These are phyloP conservation scores for Globisporangium recalcitrans DNA, from an alignment of 352 stramenopile species.

Conservation along the genomic window DNA sequence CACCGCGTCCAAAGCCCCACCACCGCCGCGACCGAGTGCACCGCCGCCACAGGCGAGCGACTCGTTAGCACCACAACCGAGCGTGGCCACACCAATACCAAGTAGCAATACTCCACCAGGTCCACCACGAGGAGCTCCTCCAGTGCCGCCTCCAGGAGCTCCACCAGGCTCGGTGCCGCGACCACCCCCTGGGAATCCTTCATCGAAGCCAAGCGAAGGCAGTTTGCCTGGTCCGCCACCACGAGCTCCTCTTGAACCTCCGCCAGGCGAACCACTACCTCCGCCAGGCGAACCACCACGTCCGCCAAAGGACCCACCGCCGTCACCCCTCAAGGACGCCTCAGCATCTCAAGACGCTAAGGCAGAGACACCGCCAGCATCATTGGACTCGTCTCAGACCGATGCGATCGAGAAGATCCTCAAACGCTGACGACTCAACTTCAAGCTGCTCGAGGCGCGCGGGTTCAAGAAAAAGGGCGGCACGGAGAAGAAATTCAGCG, in stretches of 20 bases:
- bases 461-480: slow-evolving; percentile 53
- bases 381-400: neutral
- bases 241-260: slow-evolving; percentile 42
- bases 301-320: slow-evolving; percentile 44
- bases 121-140: slow-evolving; percentile 21
- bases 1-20: slow-evolving; percentile 9
- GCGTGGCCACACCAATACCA: neutral
- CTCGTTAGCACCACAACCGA: slow-evolving; percentile 4
- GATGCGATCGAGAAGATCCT: slow-evolving; percentile 47
- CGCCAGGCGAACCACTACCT: slow-evolving; percentile 38
- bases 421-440: slow-evolving; percentile 55
- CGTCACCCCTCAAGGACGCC: slow-evolving; percentile 8
- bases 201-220: neutral
- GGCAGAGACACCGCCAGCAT: neutral
- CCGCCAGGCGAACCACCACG: slow-evolving; percentile 45
- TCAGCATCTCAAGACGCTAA: neutral
- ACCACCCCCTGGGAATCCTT: slow-evolving; percentile 20
- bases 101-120: slow-evolving; percentile 18
- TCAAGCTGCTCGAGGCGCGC: slow-evolving; percentile 66
- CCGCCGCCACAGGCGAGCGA: slow-evolving; percentile 16
- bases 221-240: slow-evolving; percentile 29
- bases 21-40: slow-evolving; percentile 25
- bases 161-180: slow-evolving; percentile 19
- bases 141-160: slow-evolving; percentile 14
- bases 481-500: slow-evolving; percentile 64